Evolutionary conservation across 1,284 basidiomycete species (phyloP).

Genomic region (Puccinia triticina): DNA sequence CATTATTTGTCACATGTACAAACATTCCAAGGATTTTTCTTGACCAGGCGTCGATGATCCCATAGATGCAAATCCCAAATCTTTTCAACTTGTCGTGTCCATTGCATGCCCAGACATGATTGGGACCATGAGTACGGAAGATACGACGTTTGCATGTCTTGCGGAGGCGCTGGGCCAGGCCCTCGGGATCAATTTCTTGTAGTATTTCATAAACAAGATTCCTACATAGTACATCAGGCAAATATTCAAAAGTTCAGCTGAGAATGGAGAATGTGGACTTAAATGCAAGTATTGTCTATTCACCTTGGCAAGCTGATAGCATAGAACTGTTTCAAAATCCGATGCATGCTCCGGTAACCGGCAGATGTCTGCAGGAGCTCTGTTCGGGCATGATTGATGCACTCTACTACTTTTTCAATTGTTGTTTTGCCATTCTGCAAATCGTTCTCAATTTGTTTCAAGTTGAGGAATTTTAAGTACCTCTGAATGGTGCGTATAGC

Average conservation of each 20-base stretch:
- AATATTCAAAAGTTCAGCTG: not conserved
- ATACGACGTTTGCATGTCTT: slow-evolving; percentile 11
- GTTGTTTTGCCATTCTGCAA: not conserved
- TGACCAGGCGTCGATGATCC: slow-evolving; percentile 19
- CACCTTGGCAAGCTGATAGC: not conserved
- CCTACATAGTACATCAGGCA: not conserved
- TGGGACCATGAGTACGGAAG: slow-evolving; percentile 3
- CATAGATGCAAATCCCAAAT: slow-evolving; percentile 28
- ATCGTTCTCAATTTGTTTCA: not conserved
- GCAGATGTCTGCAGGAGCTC: not conserved
- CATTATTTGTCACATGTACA: slow-evolving; percentile 1
- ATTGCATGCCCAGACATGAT: slow-evolving; percentile 26
- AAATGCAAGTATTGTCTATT: not conserved
- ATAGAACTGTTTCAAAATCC: not conserved
- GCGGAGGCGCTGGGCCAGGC: not conserved
- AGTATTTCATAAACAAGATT: not conserved
- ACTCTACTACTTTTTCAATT: not conserved
- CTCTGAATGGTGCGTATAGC: not conserved
- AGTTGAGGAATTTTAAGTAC: not conserved
- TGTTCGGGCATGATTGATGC: not conserved
- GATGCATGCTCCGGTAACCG: not conserved
- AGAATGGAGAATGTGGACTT: not conserved
- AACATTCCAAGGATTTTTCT: not conserved
- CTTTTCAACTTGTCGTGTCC: slow-evolving; percentile 15
- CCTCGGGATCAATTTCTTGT: slow-evolving; percentile 25